Evolutionary conservation across 768 basidiomycete species (phyloP), one percentile per base, ranked within the genome.

Genomic region (Russula ochroleuca): DNA sequence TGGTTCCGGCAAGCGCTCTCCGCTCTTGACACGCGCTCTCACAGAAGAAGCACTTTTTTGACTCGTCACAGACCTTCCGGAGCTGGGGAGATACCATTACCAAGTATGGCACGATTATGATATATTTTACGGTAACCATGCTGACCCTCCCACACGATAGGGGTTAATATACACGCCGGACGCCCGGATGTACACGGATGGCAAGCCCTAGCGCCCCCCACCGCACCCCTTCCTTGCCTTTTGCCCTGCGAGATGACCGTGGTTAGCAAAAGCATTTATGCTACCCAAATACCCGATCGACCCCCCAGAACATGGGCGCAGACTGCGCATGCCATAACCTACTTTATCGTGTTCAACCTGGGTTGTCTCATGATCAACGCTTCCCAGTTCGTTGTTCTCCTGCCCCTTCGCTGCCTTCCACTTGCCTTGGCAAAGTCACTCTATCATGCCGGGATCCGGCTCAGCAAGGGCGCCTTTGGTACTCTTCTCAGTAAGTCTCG

Each of bases 391-490:
- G 68, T 86, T 31, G 76, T 88, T 67, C 76, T 92, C 41, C 76
- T 92, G 17, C 85, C 91, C 1, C 74, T 94, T 53, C 78, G 82
- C 56, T 70, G 86, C 23, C 73, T 90, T 3, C 87, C 90, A n/a
- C 82, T 84, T 57, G 72, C 77, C 31, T 80, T 76, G 73, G 78
- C 87, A 7, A 76, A 75, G 62, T 75, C 74, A 23, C 70, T 86
- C 55, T 93, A 92, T 71, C 80, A 86, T 55, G 77, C 83, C 57
- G 89, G 87, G 1, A 84, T 94, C 56, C 80, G 86, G 43, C 87
- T 87, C 69, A 92, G 90, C 61, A 94, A 95, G 75, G 91, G 88
- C 31, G 81, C 87, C 17, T 94, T 92, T 74, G 92, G 85, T 21
- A 78, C 79, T 67, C 78, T 95, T 33, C 74, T 91, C 71, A 82